phyloP scores from a whole-genome alignment of 345 rosid genomes.

The Mallotus nudiflorus region DNA sequence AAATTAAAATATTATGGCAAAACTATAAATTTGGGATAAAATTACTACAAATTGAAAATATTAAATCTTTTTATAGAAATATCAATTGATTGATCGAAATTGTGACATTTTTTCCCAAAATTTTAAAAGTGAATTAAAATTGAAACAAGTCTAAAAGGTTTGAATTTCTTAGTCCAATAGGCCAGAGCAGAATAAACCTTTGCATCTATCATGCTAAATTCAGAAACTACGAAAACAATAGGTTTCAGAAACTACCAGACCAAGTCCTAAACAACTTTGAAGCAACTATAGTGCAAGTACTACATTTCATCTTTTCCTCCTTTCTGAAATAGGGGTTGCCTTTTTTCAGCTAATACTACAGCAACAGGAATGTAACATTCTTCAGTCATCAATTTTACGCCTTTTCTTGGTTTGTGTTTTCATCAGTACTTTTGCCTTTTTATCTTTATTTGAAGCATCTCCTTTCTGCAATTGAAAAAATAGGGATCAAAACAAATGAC shows the following conservation, averaged over 20 bases:
- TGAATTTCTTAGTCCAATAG: too few relatives aligned
- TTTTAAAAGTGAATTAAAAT: too few relatives aligned
- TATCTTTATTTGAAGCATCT: constrained; percentile 23
- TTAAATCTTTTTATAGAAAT: too few relatives aligned
- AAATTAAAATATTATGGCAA: too few relatives aligned
- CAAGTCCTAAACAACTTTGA: neutral
- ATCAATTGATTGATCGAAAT: too few relatives aligned
- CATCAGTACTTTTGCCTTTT: constrained; percentile 14
- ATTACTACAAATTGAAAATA: too few relatives aligned
- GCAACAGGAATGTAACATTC: neutral
- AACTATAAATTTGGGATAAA: too few relatives aligned
- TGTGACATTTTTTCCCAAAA: too few relatives aligned
- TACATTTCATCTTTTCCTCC: neutral
- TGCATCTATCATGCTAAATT: neutral
- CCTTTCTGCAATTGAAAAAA: constrained; percentile 27
- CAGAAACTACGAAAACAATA: neutral
- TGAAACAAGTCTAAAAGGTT: too few relatives aligned
- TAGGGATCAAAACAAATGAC: constrained; percentile 2
- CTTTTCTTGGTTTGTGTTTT: constrained; percentile 40
- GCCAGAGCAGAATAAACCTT: neutral
- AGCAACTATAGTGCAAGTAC: neutral
- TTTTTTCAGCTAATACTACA: neutral
- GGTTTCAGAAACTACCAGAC: neutral
- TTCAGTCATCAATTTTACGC: constrained; percentile 34
- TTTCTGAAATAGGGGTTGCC: too few relatives aligned